These are phyloP conservation scores for Scenedesmus sp. DNA, from an alignment of 163 green algal species.

Conservation along the genomic window DNA sequence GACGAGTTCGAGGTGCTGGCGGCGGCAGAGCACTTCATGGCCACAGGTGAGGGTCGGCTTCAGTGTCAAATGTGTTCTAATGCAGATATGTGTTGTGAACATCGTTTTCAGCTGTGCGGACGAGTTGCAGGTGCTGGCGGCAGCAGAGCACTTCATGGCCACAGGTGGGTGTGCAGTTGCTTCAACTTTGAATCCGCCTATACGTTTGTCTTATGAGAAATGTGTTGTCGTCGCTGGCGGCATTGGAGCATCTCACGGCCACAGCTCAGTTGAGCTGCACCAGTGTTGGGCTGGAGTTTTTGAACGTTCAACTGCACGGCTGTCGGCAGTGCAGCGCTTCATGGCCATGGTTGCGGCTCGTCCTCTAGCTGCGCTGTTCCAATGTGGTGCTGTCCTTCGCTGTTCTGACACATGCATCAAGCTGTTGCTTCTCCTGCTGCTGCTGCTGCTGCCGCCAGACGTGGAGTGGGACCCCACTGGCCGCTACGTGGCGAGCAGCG, in stretches of 20 bases:
- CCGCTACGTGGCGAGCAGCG: slow-evolving; percentile 92
- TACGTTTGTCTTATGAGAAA: too few relatives aligned
- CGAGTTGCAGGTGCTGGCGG: slow-evolving; percentile 90
- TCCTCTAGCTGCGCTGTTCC: not conserved
- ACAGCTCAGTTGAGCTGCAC: too few relatives aligned
- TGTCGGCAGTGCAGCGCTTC: too few relatives aligned
- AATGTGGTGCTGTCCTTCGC: not conserved
- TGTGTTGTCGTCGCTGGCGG: too few relatives aligned
- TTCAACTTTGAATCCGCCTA: too few relatives aligned
- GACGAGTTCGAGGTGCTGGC: slow-evolving; percentile 94
- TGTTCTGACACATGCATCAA: not conserved
- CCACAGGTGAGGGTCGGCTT: slow-evolving; percentile 62
- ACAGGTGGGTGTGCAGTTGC: slow-evolving; percentile 72
- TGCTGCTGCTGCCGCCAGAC: slow-evolving; percentile 89
- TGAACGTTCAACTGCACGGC: too few relatives aligned
- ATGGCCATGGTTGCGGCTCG: too few relatives aligned
- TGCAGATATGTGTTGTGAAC: too few relatives aligned
- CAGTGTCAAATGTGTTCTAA: too few relatives aligned
- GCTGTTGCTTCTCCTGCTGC: not conserved
- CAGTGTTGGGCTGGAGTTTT: too few relatives aligned
- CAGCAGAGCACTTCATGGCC: slow-evolving; percentile 98
- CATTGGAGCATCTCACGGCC: too few relatives aligned
- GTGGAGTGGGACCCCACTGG: slow-evolving; percentile 97
- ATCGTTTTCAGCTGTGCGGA: slow-evolving; percentile 68
- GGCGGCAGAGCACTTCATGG: slow-evolving; percentile 98